phyloP scores from a whole-genome alignment of 305 asterid genomes.

The Plantago coronopus region DNA sequence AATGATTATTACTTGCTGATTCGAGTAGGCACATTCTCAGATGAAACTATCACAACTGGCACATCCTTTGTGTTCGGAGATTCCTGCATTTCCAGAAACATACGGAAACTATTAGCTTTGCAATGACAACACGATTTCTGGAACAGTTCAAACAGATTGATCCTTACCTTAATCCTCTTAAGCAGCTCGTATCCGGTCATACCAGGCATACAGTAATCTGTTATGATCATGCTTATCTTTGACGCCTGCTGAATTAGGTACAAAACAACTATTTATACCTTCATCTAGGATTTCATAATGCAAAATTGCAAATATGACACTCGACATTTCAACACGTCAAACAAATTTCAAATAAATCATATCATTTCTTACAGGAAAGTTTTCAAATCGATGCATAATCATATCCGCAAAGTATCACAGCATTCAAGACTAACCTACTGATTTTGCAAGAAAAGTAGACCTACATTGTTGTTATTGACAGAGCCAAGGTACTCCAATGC shows the following conservation, averaged over 20 bases:
- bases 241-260: slow-evolving; percentile 26
- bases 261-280: background rate
- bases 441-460: slow-evolving; percentile 3
- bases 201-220: slow-evolving; percentile 74
- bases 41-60: slow-evolving; percentile 62
- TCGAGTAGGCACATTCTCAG: slow-evolving; percentile 60
- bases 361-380: background rate
- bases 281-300: background rate
- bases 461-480: slow-evolving; percentile 32
- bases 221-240: slow-evolving; percentile 59
- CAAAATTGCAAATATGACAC: background rate
- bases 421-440: background rate
- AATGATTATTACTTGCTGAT: slow-evolving; percentile 33
- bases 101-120: background rate
- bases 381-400: background rate
- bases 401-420: background rate
- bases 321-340: background rate
- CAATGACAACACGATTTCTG: background rate
- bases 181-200: slow-evolving; percentile 71
- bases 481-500: slow-evolving; percentile 59
- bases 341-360: background rate
- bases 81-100: slow-evolving; percentile 32
- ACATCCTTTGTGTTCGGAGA: slow-evolving; percentile 53
- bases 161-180: slow-evolving; percentile 60
- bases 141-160: background rate